Conservation (phyloP, 2,329 filamentous ascomycete species). For the Xylaria sp. region DNA sequence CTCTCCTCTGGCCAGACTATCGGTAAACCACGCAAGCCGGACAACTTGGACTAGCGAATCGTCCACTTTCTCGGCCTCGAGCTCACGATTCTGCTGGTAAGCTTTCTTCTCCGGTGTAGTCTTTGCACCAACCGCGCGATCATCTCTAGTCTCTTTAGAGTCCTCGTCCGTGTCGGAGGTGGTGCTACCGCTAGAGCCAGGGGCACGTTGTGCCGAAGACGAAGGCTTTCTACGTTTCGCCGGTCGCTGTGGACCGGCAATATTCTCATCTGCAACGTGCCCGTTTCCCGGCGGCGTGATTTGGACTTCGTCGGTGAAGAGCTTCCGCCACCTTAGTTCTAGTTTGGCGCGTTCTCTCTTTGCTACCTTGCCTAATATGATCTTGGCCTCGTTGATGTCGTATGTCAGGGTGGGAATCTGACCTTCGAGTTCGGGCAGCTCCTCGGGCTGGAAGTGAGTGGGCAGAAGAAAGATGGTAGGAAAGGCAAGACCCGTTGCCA, state of each 20-base stretch:
- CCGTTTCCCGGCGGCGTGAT: constrained; percentile 9
- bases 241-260: constrained; percentile 38
- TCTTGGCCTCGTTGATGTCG: constrained; percentile 74
- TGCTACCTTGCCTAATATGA: constrained; percentile 79
- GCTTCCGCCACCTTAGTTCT: constrained; percentile 75
- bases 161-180: constrained; percentile 43
- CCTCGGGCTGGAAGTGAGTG: constrained; percentile 71
- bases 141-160: constrained; percentile 3
- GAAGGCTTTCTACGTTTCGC: constrained; percentile 54
- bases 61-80: constrained; percentile 9
- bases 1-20: constrained; percentile 58
- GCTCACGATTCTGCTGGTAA: not conserved
- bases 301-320: constrained; percentile 65
- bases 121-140: not conserved
- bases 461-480: constrained; percentile 79
- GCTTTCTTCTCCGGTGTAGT: not conserved
- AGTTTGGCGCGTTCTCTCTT: constrained; percentile 77
- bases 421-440: constrained; percentile 72
- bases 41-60: constrained; percentile 60
- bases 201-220: constrained; percentile 30
- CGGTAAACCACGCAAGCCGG: constrained; percentile 67
- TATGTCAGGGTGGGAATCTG: constrained; percentile 74
- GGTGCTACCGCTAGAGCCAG: constrained; percentile 43
- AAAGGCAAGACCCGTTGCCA: constrained; percentile 51
- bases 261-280: constrained; percentile 6